Conservation (phyloP, 2,329 filamentous ascomycete genomes). For the Gyromitra esculenta region DNA sequence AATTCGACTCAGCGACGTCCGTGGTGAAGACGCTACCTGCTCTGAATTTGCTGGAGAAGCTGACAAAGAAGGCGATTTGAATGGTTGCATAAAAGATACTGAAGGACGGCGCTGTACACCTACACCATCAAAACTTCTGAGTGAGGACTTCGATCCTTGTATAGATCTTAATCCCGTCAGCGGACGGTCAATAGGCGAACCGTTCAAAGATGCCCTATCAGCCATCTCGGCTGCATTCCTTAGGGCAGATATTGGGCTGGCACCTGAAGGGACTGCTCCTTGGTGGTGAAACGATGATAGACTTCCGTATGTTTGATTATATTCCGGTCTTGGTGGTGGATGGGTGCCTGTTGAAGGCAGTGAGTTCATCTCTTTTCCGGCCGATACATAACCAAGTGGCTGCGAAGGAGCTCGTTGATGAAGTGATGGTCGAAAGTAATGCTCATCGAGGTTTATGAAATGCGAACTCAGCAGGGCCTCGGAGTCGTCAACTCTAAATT, state of each 20-base stretch:
- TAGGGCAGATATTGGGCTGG: conserved; percentile 85
- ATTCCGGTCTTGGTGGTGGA: conserved; percentile 66
- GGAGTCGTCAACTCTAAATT: conserved; percentile 89
- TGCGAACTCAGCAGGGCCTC: conserved; percentile 90
- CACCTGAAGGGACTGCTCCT: conserved; percentile 77
- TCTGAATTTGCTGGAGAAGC: conserved; percentile 75
- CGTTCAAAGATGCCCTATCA: conserved; percentile 65
- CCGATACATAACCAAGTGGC: conserved; percentile 55
- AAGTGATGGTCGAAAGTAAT: conserved; percentile 83
- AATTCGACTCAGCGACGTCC: conserved; percentile 63
- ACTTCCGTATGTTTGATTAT: conserved; percentile 85
- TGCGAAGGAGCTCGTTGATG: conserved; percentile 63
- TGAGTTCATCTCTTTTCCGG: conserved; percentile 73
- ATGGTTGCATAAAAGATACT: conserved; percentile 85
- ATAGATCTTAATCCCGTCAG: conserved; percentile 63
- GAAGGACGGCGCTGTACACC: conserved; percentile 75
- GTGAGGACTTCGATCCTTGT: conserved; percentile 65
- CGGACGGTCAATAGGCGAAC: conserved; percentile 65
- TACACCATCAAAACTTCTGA: conserved; percentile 65
- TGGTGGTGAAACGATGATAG: conserved; percentile 83
- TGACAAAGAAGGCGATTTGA: conserved; percentile 95
- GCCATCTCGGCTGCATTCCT: conserved; percentile 71
- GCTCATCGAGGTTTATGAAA: conserved; percentile 90
- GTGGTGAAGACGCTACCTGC: conserved; percentile 67
- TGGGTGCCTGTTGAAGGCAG: conserved; percentile 71